Percentiles rank a stretch among this genome's conserved stretches.
These are phyloP conservation scores for Sporothrix schenckii DNA, from an alignment of 2,329 filamentous ascomycete species.

Conservation along the genomic window DNA sequence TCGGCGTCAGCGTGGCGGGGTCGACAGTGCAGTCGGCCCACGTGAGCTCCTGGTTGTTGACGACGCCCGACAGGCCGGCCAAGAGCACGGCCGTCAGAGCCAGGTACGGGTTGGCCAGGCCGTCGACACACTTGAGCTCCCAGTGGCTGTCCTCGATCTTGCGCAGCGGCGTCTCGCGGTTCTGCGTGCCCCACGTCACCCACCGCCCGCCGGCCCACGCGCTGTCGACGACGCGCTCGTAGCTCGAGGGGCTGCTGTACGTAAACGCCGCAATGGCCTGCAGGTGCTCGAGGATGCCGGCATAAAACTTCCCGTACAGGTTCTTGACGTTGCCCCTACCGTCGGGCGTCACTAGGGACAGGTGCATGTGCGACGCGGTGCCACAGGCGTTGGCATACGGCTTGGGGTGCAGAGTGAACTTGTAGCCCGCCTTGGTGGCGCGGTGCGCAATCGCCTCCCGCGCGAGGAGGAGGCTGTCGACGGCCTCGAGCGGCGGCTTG, in stretches of 20 bases:
- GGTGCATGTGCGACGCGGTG: slow-evolving; percentile 69
- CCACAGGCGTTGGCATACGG: slow-evolving; percentile 62
- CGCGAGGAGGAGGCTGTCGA: slow-evolving; percentile 71
- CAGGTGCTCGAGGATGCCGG: slow-evolving; percentile 68
- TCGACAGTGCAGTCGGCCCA: slow-evolving; percentile 60
- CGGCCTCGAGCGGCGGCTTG: slow-evolving; percentile 64
- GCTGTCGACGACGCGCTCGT: slow-evolving; percentile 69
- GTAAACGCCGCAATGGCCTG: slow-evolving; percentile 69
- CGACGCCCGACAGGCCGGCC: slow-evolving; percentile 61
- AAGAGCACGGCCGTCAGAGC: slow-evolving; percentile 64
- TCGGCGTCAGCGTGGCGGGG: slow-evolving; percentile 53
- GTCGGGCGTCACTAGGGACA: slow-evolving; percentile 61
- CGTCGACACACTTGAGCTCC: slow-evolving; percentile 79
- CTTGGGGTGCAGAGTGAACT: slow-evolving; percentile 74
- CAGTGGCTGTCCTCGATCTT: slow-evolving; percentile 69
- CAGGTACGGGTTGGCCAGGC: slow-evolving; percentile 77
- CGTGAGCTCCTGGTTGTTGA: slow-evolving; percentile 47
- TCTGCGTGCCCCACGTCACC: slow-evolving; percentile 80
- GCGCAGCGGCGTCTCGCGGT: slow-evolving; percentile 73
- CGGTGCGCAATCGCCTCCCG: slow-evolving; percentile 69
- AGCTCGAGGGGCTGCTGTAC: slow-evolving; percentile 67
- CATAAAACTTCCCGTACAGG: slow-evolving; percentile 69
- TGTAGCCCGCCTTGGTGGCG: slow-evolving; percentile 63
- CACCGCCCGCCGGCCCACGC: slow-evolving; percentile 77
- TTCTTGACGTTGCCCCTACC: slow-evolving; percentile 34